Evolutionary conservation across 176 grass and related monocot genomes (phyloP).

Genomic region (Olyra latifolia): DNA sequence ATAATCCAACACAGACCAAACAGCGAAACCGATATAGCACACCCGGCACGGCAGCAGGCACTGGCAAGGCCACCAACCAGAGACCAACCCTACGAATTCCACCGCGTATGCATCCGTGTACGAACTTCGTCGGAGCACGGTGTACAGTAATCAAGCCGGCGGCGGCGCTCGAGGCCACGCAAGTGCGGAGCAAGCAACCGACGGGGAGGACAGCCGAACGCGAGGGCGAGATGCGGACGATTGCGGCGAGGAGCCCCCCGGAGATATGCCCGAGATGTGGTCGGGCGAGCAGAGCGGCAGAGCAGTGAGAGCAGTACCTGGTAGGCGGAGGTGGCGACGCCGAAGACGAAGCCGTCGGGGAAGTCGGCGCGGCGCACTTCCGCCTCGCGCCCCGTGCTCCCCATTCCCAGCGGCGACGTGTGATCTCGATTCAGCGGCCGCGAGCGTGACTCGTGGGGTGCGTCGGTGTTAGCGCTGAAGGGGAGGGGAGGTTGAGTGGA

Average conservation of each 20-base stretch:
- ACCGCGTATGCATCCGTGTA: background rate
- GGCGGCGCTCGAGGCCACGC: background rate
- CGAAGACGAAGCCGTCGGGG: slow-evolving; percentile 78
- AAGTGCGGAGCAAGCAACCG: background rate
- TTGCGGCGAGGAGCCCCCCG: background rate
- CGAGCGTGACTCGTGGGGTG: no score
- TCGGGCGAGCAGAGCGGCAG: background rate
- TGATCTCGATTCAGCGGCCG: background rate
- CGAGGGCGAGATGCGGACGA: background rate
- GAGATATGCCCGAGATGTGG: background rate
- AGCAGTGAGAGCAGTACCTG: slow-evolving; percentile 36
- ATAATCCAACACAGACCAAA: background rate
- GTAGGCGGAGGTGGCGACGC: slow-evolving; percentile 92
- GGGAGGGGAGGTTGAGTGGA: background rate
- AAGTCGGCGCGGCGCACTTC: slow-evolving; percentile 70
- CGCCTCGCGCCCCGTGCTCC: slow-evolving; percentile 27
- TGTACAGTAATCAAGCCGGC: background rate
- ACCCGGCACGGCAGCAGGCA: background rate
- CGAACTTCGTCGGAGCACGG: background rate
- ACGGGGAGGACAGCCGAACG: background rate
- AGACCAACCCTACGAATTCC: background rate
- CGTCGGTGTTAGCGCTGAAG: background rate
- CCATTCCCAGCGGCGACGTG: slow-evolving; percentile 35
- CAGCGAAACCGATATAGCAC: background rate
- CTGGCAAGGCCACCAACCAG: background rate